A percentile compares a stretch with the other conserved stretches of the same genome.
phyloP scores from a whole-genome alignment of 192 early-diverging fungal genomes.

The Coemansia umbellata region DNA sequence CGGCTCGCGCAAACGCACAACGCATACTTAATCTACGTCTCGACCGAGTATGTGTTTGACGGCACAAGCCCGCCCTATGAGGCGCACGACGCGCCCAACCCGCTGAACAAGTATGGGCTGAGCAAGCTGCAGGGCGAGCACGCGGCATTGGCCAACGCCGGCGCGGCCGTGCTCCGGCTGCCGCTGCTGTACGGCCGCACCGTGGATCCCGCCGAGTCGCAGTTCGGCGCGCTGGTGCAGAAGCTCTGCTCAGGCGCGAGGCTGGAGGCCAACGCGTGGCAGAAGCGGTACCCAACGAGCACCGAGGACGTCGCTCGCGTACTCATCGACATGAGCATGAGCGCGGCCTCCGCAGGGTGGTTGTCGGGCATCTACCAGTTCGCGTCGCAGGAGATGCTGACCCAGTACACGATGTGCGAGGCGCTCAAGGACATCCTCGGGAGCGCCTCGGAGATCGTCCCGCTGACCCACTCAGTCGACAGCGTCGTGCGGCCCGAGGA shows the following conservation, averaged over 20 bases:
- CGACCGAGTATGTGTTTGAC: slow-evolving; percentile 93
- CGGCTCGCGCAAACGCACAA: slow-evolving; percentile 42
- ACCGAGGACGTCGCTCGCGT: slow-evolving; percentile 69
- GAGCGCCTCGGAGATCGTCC: slow-evolving; percentile 3
- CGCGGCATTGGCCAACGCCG: slow-evolving; percentile 50
- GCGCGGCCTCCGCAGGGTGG: not conserved
- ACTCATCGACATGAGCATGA: slow-evolving; percentile 54
- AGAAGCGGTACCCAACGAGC: slow-evolving; percentile 78
- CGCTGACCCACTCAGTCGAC: slow-evolving; percentile 10
- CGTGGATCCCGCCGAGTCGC: slow-evolving; percentile 67
- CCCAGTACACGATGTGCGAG: slow-evolving; percentile 42
- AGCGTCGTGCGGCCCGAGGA: slow-evolving; percentile 33
- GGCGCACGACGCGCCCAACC: slow-evolving; percentile 62
- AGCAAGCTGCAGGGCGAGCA: slow-evolving; percentile 75
- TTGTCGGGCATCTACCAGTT: slow-evolving; percentile 37
- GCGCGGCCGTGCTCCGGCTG: slow-evolving; percentile 68
- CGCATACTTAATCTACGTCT: slow-evolving; percentile 74
- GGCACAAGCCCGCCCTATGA: slow-evolving; percentile 78
- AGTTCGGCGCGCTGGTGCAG: slow-evolving; percentile 71
- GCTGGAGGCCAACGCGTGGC: slow-evolving; percentile 65
- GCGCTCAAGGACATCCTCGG: slow-evolving; percentile 27
- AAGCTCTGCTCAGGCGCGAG: slow-evolving; percentile 40
- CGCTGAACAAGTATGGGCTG: slow-evolving; percentile 81
- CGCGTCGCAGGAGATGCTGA: slow-evolving; percentile 29
- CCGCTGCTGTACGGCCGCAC: slow-evolving; percentile 74